A percentile compares a stretch with the other conserved stretches of the same genome.
Conservation (phyloP, 2,329 filamentous ascomycete species). For the Cladosporium phlei region DNA sequence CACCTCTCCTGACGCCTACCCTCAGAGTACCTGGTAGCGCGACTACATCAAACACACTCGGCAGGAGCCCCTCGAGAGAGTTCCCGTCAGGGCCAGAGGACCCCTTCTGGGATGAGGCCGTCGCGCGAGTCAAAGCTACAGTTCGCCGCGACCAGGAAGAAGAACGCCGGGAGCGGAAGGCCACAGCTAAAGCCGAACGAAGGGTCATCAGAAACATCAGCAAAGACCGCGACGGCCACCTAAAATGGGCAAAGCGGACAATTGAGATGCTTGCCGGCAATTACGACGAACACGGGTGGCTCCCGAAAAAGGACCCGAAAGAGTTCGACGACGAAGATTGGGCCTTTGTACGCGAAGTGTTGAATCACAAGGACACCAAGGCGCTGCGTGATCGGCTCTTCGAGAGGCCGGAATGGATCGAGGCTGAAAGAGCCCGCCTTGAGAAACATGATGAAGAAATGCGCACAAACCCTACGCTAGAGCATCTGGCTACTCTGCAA, state of each 20-base stretch:
- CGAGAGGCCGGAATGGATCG: slow-evolving; percentile 5
- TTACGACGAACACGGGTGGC: slow-evolving; percentile 10
- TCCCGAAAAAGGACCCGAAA: slow-evolving; percentile 11
- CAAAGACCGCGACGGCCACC: slow-evolving; percentile 4
- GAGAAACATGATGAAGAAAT: neutral
- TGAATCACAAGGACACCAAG: slow-evolving; percentile 2
- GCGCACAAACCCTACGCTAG: slow-evolving; percentile 1
- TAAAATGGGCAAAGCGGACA: slow-evolving; percentile 13
- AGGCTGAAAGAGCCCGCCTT: neutral
- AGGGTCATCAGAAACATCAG: slow-evolving; percentile 1
- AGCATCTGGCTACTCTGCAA: neutral
- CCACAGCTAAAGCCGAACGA: slow-evolving; percentile 6
- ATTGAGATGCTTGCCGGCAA: slow-evolving; percentile 9
- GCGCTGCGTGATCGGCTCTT: slow-evolving; percentile 1
- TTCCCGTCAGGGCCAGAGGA: slow-evolving; percentile 5
- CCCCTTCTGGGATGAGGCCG: neutral
- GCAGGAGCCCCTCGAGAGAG: neutral
- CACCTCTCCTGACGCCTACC: neutral
- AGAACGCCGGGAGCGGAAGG: slow-evolving; percentile 9
- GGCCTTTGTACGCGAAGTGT: slow-evolving; percentile 1
- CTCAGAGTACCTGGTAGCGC: neutral
- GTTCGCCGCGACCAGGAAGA: slow-evolving; percentile 5
- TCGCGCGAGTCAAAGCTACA: slow-evolving; percentile 3
- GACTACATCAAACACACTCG: neutral
- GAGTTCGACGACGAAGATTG: slow-evolving; percentile 11